A percentile compares a stretch with the other conserved stretches of the same genome.
Conservation (phyloP, 805 yeast genomes). For the Lachancea kluyveri region DNA sequence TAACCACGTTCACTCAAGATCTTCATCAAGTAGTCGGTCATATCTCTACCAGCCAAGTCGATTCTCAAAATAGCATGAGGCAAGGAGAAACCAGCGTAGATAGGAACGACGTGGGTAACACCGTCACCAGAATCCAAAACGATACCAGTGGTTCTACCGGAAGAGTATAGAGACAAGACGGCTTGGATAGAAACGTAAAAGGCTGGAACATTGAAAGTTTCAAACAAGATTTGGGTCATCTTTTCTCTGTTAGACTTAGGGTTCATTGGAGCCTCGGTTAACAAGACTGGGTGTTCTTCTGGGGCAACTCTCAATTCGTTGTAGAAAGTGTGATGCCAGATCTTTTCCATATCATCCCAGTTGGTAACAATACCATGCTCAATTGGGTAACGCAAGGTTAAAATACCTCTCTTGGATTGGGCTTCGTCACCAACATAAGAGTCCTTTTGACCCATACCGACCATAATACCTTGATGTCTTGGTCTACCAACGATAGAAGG, state of each 20-base stretch:
- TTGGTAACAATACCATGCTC: conserved; percentile 99
- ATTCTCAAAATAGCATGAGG: conserved; percentile 99
- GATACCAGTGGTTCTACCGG: conserved; percentile 99
- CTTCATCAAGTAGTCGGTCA: conserved; percentile 98
- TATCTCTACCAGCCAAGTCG: conserved; percentile 99
- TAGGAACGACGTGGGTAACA: conserved; percentile 99
- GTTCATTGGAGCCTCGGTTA: conserved; percentile 99
- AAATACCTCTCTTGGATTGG: conserved; percentile 99
- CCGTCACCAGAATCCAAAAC: conserved; percentile 99
- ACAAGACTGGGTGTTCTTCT: conserved; percentile 98
- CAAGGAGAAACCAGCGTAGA: conserved; percentile 98
- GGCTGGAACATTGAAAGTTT: conserved; percentile 99
- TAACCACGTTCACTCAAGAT: conserved; percentile 98
- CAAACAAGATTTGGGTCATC: conserved; percentile 99
- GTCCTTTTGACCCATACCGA: conserved; percentile 99
- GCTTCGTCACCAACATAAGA: conserved; percentile 99
- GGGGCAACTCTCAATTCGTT: conserved; percentile 99
- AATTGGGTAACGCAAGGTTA: conserved; percentile 96
- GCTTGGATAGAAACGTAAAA: conserved; percentile 99
- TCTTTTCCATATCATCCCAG: conserved; percentile 99
- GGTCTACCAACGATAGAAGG: conserved; percentile 99
- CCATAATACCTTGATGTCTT: conserved; percentile 99
- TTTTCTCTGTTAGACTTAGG: conserved; percentile 99
- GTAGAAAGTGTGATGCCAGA: conserved; percentile 99
- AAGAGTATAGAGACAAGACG: conserved; percentile 93